These are phyloP conservation scores for Daldinia caldariorum DNA, from an alignment of 495 filamentous ascomycete genomes.

Conservation along the genomic window DNA sequence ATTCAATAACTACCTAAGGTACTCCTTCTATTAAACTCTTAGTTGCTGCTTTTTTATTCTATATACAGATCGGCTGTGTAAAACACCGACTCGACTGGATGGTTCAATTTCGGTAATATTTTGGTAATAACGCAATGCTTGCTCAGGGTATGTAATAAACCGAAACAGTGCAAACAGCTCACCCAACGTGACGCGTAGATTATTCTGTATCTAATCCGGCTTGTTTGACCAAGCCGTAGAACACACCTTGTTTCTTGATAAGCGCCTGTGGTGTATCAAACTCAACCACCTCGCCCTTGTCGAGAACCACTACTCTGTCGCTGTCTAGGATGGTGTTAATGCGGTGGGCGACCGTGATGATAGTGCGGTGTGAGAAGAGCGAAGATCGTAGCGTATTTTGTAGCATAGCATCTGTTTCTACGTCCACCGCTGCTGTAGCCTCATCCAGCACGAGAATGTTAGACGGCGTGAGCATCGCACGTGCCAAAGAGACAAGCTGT, in stretches of 20 bases:
- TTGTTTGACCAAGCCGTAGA: conserved; percentile 60
- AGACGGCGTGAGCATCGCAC: conserved; percentile 91
- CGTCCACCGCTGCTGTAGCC: conserved; percentile 95
- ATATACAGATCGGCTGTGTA: background rate
- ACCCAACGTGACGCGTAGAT: background rate
- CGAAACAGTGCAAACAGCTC: conserved; percentile 15
- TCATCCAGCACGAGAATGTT: conserved; percentile 98
- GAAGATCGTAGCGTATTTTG: conserved; percentile 70
- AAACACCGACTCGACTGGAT: background rate
- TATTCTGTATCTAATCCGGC: conserved; percentile 56
- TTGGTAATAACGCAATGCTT: conserved; percentile 13
- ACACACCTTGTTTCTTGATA: conserved; percentile 55
- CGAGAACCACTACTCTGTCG: conserved; percentile 87
- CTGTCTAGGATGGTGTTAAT: conserved; percentile 97
- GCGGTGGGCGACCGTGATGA: conserved; percentile 96
- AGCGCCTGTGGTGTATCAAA: conserved; percentile 59
- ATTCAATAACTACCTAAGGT: background rate
- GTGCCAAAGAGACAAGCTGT: conserved; percentile 90
- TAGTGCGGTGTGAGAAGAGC: conserved; percentile 87
- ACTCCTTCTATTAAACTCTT: background rate
- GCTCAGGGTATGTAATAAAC: conserved; percentile 21
- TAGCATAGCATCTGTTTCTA: conserved; percentile 90
- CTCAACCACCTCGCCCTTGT: conserved; percentile 59
- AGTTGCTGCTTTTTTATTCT: background rate
- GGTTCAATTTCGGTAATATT: conserved; percentile 14